Conservation (phyloP, 768 basidiomycete genomes). For the Termitomyces heimii region DNA sequence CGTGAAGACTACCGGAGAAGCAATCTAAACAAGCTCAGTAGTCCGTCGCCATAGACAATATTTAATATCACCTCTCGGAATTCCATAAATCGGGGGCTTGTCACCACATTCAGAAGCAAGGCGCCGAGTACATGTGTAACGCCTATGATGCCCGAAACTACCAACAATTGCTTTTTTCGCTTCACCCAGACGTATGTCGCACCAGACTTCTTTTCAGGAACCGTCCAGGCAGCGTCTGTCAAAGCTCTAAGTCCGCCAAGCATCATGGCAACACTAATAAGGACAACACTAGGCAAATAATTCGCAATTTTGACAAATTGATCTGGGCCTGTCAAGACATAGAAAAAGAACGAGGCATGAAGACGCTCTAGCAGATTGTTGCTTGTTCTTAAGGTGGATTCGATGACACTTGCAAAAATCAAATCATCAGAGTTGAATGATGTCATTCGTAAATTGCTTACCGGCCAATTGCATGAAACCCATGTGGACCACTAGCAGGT, state of each 20-base stretch:
- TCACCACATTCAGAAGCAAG: conserved; percentile 42
- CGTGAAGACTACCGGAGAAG: conserved; percentile 22
- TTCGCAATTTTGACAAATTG: conserved; percentile 86
- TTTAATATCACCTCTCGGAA: conserved; percentile 31
- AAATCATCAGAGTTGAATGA: conserved; percentile 5
- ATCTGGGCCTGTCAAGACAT: conserved; percentile 58
- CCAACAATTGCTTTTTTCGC: conserved; percentile 49
- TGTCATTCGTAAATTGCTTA: conserved; percentile 25
- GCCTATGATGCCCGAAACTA: conserved; percentile 46
- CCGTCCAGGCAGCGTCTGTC: conserved; percentile 60
- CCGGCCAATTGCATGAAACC: conserved; percentile 91
- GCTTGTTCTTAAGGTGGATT: conserved; percentile 83
- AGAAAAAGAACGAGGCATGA: conserved; percentile 98
- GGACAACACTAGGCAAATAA: conserved; percentile 83
- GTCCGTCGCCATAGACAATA: background rate
- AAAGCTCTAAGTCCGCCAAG: conserved; percentile 73
- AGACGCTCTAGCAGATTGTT: conserved; percentile 95
- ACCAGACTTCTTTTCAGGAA: conserved; percentile 14
- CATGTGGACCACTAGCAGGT: conserved; percentile 88
- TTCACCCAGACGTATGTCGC: conserved; percentile 30
- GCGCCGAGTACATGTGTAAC: conserved; percentile 52
- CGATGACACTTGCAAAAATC: conserved; percentile 52
- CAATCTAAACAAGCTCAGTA: conserved; percentile 11
- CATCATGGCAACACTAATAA: conserved; percentile 83
- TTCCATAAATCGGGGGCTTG: conserved; percentile 36